phyloP scores from a whole-genome alignment of 73 alveolate genomes.

The Stentor roeselii region DNA sequence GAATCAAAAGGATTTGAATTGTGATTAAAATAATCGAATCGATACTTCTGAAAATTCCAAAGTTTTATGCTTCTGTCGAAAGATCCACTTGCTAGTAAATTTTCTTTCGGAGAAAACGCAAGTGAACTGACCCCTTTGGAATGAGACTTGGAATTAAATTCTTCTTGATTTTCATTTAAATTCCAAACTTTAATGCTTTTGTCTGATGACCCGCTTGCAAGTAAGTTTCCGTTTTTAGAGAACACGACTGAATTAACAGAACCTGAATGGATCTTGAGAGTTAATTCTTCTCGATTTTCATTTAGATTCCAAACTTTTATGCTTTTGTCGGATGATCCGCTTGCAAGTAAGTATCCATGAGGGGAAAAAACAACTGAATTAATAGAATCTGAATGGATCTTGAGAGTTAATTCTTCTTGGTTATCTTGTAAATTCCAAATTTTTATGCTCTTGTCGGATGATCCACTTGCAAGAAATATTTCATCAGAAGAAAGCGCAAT shows the following conservation, averaged over 20 bases:
- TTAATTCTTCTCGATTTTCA: neutral
- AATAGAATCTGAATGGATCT: neutral
- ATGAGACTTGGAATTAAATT: neutral
- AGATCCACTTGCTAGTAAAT: neutral
- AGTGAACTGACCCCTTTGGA: neutral
- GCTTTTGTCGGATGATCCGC: neutral
- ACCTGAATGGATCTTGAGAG: neutral
- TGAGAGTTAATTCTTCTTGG: neutral
- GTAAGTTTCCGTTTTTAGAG: neutral
- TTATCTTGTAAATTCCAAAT: constrained; percentile 66
- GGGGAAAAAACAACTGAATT: neutral
- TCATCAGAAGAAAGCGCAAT: constrained; percentile 92
- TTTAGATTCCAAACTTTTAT: neutral
- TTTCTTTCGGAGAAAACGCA: neutral
- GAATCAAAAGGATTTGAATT: neutral
- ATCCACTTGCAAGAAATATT: constrained; percentile 95
- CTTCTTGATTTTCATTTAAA: neutral
- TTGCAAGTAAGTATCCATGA: neutral
- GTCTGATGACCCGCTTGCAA: neutral
- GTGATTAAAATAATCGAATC: neutral
- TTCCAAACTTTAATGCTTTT: neutral
- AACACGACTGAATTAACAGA: neutral
- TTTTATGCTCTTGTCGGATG: constrained; percentile 80
- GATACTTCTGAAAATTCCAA: neutral
- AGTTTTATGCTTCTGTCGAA: neutral